Evolutionary conservation across 371 early-diverging fungal species (phyloP), one percentile per base, ranked within the genome.

Genomic region (Coemansia sp.): DNA sequence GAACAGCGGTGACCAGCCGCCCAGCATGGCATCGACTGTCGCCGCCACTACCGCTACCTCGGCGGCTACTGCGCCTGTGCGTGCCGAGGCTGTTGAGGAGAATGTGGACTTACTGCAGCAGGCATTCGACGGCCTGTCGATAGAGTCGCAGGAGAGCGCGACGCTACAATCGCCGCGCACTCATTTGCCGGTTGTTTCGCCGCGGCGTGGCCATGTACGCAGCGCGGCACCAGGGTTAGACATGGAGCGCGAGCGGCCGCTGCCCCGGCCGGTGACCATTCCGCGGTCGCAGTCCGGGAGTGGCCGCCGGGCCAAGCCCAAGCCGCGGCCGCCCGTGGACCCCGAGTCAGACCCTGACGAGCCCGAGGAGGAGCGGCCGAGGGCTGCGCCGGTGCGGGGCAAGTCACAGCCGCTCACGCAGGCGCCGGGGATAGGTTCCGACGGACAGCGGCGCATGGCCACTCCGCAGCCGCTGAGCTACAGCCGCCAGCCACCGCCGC

Each of bases 351-450:
- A 59, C 33, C 16, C 12, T 18, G 53, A 46, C 11, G 54, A 31
- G 36, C n/a, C 55, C 9, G 40, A 11, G 29, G 39, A 14, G 6
- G 29, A 5, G 18, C 37, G n/a, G 43, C 42, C 46, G 16, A 47
- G 39, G n/a, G 56, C 38, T 5, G 48, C 53, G 16, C 24, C 8
- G 24, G 44, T 46, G 51, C 68, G 65, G 2, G 69, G 72, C 36
- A 64, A 57, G 66, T 75, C 77, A 36, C 76, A 69, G 70, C 68
- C 76, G 2, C 47, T 47, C 10, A 4, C 55, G 38, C 64, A 77
- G 12, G 55, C 42, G 14, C 29, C 60, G 12, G 62, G 56, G 56
- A 60, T 61, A 39, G 40, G 46, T 4, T 24, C 24, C 24, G 24
- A 24, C 24, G 1, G 24, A 24, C 24, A 24, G 24, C 24, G 18